Evolutionary conservation across 805 yeast species (phyloP), one percentile per base, ranked within the genome.

Genomic region (Saccharomycopsis microspora): DNA sequence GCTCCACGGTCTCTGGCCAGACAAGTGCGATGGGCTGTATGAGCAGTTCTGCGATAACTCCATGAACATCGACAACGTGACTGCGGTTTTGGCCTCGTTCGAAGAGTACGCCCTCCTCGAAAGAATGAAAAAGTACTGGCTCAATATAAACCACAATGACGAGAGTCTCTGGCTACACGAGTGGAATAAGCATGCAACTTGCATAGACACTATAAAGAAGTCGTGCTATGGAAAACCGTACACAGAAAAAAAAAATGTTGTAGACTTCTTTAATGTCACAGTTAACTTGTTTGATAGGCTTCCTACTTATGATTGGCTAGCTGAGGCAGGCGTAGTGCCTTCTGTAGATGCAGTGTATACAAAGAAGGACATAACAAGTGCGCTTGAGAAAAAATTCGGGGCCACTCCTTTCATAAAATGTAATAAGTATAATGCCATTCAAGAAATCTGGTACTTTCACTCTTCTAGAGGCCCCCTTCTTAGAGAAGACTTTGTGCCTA

Each of bases 121-220:
- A 0, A 70, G 72, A 49, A 78, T 89, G 86, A 55, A 65, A 31
- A 56, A 57, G 31, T 63, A 70, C 51, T 89, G 97, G 97, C 80
- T 82, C 60, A 81, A 83, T 57, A 74, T 73, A 57, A 77, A 76
- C 44, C 86, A 85, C 6, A 61, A 74, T 49, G 90, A 84, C 60
- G 80, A 76, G 51, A 59, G 71, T 5, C 66, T 89, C 43, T 89
- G 97, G 97, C 71, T 76, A 35, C 96, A 89, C 64, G 97, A 89
- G 64, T 89, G 75, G 71, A 88, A 89, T 67, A 89, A 89, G 62
- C 97, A 89, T 61, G 97, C 89, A 11, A 87, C 96, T 5, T 89
- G 97, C 65, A 78, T 88, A 71, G 75, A 79, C 43, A 86, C 96
- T 0, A 68, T 89, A 41, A 76, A 74, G 48, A 83, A 90, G 2